Conservation (phyloP, 768 basidiomycete species). For the Lactifluus volemus region DNA sequence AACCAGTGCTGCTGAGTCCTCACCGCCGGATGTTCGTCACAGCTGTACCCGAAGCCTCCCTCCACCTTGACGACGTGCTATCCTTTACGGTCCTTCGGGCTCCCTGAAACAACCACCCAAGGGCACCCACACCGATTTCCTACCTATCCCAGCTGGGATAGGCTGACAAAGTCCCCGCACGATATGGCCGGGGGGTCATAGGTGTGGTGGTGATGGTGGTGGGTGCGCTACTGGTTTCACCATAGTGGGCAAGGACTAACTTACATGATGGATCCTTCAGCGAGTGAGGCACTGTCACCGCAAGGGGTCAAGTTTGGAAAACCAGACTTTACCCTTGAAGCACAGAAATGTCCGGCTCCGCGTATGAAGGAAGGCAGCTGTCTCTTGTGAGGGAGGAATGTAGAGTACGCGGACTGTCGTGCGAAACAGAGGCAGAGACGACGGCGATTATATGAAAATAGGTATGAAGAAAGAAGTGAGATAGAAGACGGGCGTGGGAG, state of each 20-base stretch:
- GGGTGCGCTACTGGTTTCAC: too few species aligned
- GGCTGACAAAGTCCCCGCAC: neutral
- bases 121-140: neutral
- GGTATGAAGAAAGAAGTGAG: conserved; percentile 52
- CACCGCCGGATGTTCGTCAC: conserved; percentile 37
- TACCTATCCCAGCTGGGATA: neutral
- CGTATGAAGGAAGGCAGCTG: conserved; percentile 57
- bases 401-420: conserved; percentile 33
- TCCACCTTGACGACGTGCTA: conserved; percentile 2
- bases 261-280: neutral
- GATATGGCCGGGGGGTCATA: neutral
- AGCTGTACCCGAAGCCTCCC: conserved; percentile 24
- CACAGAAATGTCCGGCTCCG: conserved; percentile 38
- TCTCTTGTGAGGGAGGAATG: conserved; percentile 44
- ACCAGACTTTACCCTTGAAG: conserved; percentile 11
- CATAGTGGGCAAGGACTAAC: conserved; percentile 24
- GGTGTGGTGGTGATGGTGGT: too few species aligned
- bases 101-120: neutral
- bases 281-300: neutral
- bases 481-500: conserved; percentile 23
- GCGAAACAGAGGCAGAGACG: conserved; percentile 31
- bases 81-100: conserved; percentile 1
- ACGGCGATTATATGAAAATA: conserved; percentile 33
- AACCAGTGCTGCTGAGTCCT: too few species aligned
- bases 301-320: neutral